Evolutionary conservation across 139 green algal genomes (phyloP), one percentile per base, ranked within the genome.

Genomic region (Eudorina sp.): DNA sequence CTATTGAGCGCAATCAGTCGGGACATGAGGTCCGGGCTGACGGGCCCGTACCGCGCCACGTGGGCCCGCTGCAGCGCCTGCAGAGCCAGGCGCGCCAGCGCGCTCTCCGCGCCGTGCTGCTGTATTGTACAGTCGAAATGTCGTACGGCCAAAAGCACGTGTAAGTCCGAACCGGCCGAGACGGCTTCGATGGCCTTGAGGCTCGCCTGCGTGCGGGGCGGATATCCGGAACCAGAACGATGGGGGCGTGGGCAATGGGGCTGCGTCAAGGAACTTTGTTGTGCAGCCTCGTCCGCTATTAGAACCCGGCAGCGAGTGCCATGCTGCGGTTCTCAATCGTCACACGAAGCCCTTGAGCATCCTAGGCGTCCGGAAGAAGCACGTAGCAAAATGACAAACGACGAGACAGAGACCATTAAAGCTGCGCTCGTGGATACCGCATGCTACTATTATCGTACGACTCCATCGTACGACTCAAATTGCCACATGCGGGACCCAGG

Each of bases 101-200:
- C 18, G 38, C 69, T 58, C 51, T 27, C 64, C 18, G 25, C 38
- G 29, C 69, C 69, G 69, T 88, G 83, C 69, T 51, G 8, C 51
- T 31, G 19, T 38, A 48, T 27, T 27, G 31, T 36, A 13, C 8
- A 27, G 83, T 88, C 69, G 29, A 43, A n/a, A 38, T 88, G 21
- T 29, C 83, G 36, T 5, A 82, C 51, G 1, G 83, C 83, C 36
- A 88, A 48, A 7, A 88, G 45, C 6, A 72, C 69, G 51, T 88
- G 83, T 38, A 88, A 69, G 83, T 88, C 83, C 0, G 83, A 88
- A 23, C 83, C 83, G 69, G 51, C 41, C 1, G 83, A 88, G 25
- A 88, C 83, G 18, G 21, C 51, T 36, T 75, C 68, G 19, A 88
- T 73, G 51, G 83, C 36, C 53, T 87, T 87, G 31, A 87, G 64